Conservation (phyloP, 1,284 basidiomycete genomes). For the Puccinia polysora region DNA sequence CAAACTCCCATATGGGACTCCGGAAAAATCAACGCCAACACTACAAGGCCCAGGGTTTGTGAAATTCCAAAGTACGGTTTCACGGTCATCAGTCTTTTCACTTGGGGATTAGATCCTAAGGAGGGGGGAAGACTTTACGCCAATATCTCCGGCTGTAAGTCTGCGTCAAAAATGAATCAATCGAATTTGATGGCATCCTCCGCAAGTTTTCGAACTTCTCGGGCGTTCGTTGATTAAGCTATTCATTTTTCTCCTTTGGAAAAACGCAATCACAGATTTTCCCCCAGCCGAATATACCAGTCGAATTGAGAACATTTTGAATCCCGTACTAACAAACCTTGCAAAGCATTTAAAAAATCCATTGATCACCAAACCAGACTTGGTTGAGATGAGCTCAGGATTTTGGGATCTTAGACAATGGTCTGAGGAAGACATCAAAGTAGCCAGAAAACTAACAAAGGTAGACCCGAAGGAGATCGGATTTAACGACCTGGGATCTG, state of each 20-base stretch:
- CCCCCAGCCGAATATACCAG: conserved; percentile 24
- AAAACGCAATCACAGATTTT: conserved; percentile 1
- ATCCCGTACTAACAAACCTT: conserved; percentile 10
- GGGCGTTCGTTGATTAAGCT: neutral
- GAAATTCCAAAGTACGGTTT: conserved; percentile 18
- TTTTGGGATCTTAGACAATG: conserved; percentile 24
- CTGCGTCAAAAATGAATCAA: neutral
- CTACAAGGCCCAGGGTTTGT: conserved; percentile 18
- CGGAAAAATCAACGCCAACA: conserved; percentile 33
- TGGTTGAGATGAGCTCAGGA: conserved; percentile 24
- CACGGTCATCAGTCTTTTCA: conserved; percentile 18
- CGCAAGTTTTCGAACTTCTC: neutral
- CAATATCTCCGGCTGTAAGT: conserved; percentile 33
- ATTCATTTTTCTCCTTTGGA: neutral
- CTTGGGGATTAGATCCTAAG: conserved; percentile 26
- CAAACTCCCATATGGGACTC: conserved; percentile 34
- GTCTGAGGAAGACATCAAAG: conserved; percentile 2
- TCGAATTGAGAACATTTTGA: neutral
- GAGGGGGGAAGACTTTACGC: conserved; percentile 28
- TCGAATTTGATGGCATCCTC: too few species aligned
- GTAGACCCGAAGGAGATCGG: neutral
- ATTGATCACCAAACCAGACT: conserved; percentile 10
- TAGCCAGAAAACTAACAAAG: too few species aligned
- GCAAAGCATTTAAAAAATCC: conserved; percentile 8
- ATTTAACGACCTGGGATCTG: conserved; percentile 8